Evolutionary conservation across 495 filamentous ascomycete species (phyloP), one percentile per base, ranked within the genome.

Genomic region (Lepraria neglecta): DNA sequence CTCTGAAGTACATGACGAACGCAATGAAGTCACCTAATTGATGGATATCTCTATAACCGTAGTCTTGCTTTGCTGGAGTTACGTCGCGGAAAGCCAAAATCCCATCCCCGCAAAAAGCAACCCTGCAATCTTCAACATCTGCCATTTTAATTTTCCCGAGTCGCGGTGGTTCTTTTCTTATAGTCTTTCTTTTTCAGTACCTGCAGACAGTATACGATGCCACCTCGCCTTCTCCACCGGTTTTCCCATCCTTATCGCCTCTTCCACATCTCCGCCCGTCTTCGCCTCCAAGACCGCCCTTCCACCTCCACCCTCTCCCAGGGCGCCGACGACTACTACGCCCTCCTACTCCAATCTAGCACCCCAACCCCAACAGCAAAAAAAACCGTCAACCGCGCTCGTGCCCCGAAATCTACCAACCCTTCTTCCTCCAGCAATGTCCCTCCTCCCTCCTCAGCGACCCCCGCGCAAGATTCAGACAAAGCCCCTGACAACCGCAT

Each of bases 401-500:
- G 35, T 24, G 28, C 44, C 3, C 68, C 14, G 27, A 43, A 52
- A 50, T 19, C 60, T 9, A 60, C 27, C 33, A 59, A 38, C 35
- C 44, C 46, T 31, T 42, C 69, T 15, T 64, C 57, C n/a, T 65
- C 57, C 35, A 38, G 43, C 51, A 27, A 51, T 58, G 33, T 50
- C 27, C 48, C 55, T 1, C 30, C 57, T 19, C 44, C 33, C 24
- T 15, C 64, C 33, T 30, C 66, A 3, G 52, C 61, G 40, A 59
- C 65, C 14, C 24, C 24, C 1, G 24, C 24, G 24, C 24, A 24
- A 24, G 24, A 24, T 24, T 24, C 24, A 24, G 24, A 64, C 72
- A 60, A 68, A 61, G 67, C 64, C 65, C 73, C 64, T 70, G 76
- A 74, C 73, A 79, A 85, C 64, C 73, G 84, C 59, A 81, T 92